These are phyloP conservation scores for Termitomyces sp. DNA, from an alignment of 768 basidiomycete species.

Conservation along the genomic window DNA sequence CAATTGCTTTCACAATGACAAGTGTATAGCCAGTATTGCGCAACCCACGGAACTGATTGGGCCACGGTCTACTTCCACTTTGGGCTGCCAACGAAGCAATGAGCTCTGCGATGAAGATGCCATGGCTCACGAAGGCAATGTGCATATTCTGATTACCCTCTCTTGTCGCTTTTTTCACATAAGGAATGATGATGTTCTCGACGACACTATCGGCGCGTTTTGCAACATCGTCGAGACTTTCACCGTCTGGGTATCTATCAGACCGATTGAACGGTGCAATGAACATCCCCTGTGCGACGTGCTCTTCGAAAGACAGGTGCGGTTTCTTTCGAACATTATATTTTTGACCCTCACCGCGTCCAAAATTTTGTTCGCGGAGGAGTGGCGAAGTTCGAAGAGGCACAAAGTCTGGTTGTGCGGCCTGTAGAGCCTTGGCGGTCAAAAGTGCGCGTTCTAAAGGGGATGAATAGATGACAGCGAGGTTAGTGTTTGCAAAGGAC, in stretches of 20 bases:
- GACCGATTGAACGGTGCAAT: slow-evolving; percentile 39
- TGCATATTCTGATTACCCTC: slow-evolving; percentile 36
- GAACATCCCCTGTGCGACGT: slow-evolving; percentile 47
- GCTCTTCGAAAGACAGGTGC: slow-evolving; percentile 33
- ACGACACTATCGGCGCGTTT: slow-evolving; percentile 47
- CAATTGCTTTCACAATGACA: slow-evolving; percentile 38
- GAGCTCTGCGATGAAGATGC: slow-evolving; percentile 60
- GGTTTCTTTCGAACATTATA: slow-evolving; percentile 30
- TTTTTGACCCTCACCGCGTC: slow-evolving; percentile 60
- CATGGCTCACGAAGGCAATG: slow-evolving; percentile 71
- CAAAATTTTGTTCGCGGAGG: slow-evolving; percentile 67
- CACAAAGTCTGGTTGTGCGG: slow-evolving; percentile 39
- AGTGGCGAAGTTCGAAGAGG: slow-evolving; percentile 41
- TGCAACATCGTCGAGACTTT: slow-evolving; percentile 60
- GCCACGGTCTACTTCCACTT: slow-evolving; percentile 20
- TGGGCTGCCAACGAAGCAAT: slow-evolving; percentile 43
- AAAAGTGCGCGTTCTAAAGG: slow-evolving; percentile 56
- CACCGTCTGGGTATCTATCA: slow-evolving; percentile 64
- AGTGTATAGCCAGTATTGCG: slow-evolving; percentile 69
- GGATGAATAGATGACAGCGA: slow-evolving; percentile 61
- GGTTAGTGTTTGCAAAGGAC: slow-evolving; percentile 38
- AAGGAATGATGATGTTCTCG: slow-evolving; percentile 47
- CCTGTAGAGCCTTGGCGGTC: slow-evolving; percentile 54
- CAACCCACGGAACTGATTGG: slow-evolving; percentile 41
- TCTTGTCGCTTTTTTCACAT: slow-evolving; percentile 36